These are phyloP conservation scores for Cyanidiococcus yangmingshanensis DNA, from an alignment of 23 red algal species.

Conservation along the genomic window DNA sequence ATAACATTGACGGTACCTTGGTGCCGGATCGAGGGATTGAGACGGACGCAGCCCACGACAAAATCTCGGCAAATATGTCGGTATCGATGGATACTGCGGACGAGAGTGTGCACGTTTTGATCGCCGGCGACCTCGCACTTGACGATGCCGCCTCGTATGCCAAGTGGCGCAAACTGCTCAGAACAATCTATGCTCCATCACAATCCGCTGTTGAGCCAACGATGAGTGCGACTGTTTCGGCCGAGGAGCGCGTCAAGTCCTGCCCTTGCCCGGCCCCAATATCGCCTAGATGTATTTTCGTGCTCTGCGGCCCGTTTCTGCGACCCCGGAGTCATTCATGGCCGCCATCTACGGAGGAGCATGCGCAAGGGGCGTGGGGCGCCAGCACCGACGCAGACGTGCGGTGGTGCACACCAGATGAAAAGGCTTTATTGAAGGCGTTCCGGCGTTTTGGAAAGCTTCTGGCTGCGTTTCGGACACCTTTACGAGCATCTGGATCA, in stretches of 20 bases:
- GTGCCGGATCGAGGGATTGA: neutral
- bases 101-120: neutral
- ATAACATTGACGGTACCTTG: neutral
- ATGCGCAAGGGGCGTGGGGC: neutral
- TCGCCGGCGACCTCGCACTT: neutral
- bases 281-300: neutral
- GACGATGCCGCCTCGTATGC: neutral
- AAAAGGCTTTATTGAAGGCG: neutral
- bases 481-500: neutral
- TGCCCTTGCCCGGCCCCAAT: neutral
- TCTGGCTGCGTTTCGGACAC: neutral
- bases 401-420: neutral
- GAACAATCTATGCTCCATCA: neutral
- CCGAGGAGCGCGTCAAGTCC: neutral
- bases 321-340: neutral
- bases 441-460: neutral
- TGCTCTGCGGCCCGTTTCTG: slow-evolving; percentile 10
- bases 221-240: neutral
- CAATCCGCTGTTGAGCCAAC: neutral
- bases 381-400: neutral
- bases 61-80: neutral
- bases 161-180: neutral
- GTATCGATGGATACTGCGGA: neutral
- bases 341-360: neutral
- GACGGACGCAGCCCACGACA: neutral